Evolutionary conservation across 208 protist genomes (phyloP).

Genomic region (Trypanosoma theileri): DNA sequence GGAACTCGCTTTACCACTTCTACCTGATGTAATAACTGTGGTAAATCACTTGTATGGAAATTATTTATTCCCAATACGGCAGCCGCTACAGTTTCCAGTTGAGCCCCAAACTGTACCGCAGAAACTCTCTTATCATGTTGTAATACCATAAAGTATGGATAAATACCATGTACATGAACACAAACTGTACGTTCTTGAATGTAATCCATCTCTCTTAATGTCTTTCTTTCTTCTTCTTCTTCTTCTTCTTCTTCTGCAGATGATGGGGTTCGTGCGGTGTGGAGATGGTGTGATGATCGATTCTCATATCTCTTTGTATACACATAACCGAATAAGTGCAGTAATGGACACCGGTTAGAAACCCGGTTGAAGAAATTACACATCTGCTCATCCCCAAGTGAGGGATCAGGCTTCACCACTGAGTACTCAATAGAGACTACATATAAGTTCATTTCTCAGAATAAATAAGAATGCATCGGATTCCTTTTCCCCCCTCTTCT

Average conservation of each 20-base stretch:
- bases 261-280: no score
- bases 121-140: constrained; percentile 50
- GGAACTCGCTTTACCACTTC: constrained; percentile 54
- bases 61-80: neutral
- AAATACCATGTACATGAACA: constrained; percentile 78
- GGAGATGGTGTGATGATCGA: neutral
- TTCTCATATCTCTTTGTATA: constrained; percentile 26
- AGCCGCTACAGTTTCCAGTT: constrained; percentile 64
- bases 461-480: neutral
- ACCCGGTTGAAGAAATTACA: constrained; percentile 62
- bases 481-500: neutral
- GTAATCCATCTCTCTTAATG: no score
- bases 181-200: constrained; percentile 46
- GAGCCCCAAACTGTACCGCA: constrained; percentile 68
- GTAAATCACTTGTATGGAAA: neutral
- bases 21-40: constrained; percentile 72
- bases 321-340: constrained; percentile 75
- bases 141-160: constrained; percentile 74
- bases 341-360: constrained; percentile 52
- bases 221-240: neutral
- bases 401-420: constrained; percentile 40
- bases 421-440: constrained; percentile 60
- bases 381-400: constrained; percentile 57
- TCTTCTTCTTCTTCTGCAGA: neutral
- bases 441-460: constrained; percentile 50